Evolutionary conservation across 768 basidiomycete genomes (phyloP).

Genomic region (Mrakia gelida): DNA sequence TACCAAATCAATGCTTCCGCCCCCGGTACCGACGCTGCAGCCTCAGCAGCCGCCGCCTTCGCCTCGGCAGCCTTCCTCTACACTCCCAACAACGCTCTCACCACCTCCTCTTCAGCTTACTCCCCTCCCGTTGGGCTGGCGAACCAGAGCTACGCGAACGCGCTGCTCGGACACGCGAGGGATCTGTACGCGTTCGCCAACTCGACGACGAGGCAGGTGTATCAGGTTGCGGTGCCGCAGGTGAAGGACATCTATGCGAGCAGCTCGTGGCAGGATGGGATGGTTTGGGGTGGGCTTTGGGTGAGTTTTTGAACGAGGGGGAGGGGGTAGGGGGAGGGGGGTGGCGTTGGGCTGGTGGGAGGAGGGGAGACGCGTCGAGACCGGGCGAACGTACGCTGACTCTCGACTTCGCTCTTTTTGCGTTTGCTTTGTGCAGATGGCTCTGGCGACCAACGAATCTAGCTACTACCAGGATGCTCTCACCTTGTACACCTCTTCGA

Average conservation of each 20-base stretch:
- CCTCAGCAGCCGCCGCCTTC: constrained; percentile 78
- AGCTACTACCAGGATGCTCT: constrained; percentile 61
- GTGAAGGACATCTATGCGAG: constrained; percentile 65
- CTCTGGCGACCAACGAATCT: constrained; percentile 63
- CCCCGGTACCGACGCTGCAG: constrained; percentile 87
- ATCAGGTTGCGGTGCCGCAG: constrained; percentile 58
- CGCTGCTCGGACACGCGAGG: constrained; percentile 67
- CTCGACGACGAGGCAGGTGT: constrained; percentile 45
- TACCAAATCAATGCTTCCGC: constrained; percentile 70
- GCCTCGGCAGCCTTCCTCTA: constrained; percentile 81
- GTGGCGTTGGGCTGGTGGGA: too few species aligned
- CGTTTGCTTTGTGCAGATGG: constrained; percentile 64
- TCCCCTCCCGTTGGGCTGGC: constrained; percentile 57
- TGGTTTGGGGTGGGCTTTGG: constrained; percentile 41
- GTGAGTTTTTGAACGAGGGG: constrained; percentile 19
- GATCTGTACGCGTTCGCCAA: constrained; percentile 73
- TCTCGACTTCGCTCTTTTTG: constrained; percentile 11
- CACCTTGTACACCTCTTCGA: constrained; percentile 57
- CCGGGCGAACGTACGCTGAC: background rate
- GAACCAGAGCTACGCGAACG: constrained; percentile 66
- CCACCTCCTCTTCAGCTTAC: constrained; percentile 38
- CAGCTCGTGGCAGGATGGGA: constrained; percentile 65
- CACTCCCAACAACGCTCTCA: constrained; percentile 51
- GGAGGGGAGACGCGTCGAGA: constrained; percentile 32
- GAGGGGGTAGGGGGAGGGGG: constrained; percentile 17